Base-by-base conservation (phyloP, 2,329 filamentous ascomycete genomes). In the Alternaria angustiovoidea region DNA sequence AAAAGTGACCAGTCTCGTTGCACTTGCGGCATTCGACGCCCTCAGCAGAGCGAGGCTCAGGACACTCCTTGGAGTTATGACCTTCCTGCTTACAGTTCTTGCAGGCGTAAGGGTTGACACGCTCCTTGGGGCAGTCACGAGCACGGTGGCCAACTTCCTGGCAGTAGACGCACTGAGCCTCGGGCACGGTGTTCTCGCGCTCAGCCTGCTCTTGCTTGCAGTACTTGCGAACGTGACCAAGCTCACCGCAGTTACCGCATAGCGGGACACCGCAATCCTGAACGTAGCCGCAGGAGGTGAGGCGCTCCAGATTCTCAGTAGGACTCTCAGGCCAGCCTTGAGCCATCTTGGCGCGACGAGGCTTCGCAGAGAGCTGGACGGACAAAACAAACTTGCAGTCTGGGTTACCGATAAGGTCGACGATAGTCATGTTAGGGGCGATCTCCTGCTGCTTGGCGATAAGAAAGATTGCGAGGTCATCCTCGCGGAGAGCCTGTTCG, bases 11-110 rank as follows among this genome's bases (percentile, higher is more conserved):
- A 11, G 66, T 86, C 77, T 88, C 81, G 41, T 82, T 81, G 70
- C 88, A 91, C 75, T 87, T 89, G 68, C 85, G 86, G 74, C 89
- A 91, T 73, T 90, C 87, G 1, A 90, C 84, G 53, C 84, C 84
- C 28, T 83, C 85, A 34, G 79, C 77, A 28, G 87, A 84, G 38
- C 78, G 78, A 44, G 80, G 80, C 60, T 82, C 78, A 46, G 78
- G 69, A 62, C 81, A 81, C 28, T 82, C 79, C 60, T 73, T 75
- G 24, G 77, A 64, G 24, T 57, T 72, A 43, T 75, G 72, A 8
- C 75, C 72, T 30, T 77, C 79, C 73, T 78, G 80, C 85, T 85
- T 86, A 80, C 89, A 91, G 73, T 91, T 91, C 74, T 85, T 87
- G 84, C 89, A 91, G 7, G 87, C 87, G 65, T 85, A 88, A 57